phyloP scores from a whole-genome alignment of 805 yeast genomes.

The Zygosaccharomyces kombuchaensis region DNA sequence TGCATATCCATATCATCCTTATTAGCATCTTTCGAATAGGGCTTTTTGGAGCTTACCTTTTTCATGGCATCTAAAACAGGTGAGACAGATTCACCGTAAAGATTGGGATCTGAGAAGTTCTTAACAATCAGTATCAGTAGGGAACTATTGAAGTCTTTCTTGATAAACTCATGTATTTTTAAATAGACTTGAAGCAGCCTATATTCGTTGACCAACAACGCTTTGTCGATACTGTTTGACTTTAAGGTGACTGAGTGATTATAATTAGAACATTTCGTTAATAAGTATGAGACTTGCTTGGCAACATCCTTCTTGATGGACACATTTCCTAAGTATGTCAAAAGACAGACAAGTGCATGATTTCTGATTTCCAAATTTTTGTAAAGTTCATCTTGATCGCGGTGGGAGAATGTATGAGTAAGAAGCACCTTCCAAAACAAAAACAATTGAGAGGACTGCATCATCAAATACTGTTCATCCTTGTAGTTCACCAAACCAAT shows the following conservation, averaged over 20 bases:
- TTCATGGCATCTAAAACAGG: constrained; percentile 15
- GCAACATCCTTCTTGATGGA: constrained; percentile 42
- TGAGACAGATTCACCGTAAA: constrained; percentile 22
- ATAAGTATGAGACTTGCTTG: constrained; percentile 43
- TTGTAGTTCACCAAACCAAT: constrained; percentile 58
- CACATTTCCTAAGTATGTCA: constrained; percentile 45
- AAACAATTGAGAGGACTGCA: constrained; percentile 56
- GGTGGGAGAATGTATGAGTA: constrained; percentile 45
- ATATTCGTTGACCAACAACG: constrained; percentile 38
- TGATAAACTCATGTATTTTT: constrained; percentile 32
- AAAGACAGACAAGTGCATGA: constrained; percentile 54
- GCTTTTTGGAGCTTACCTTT: constrained; percentile 17
- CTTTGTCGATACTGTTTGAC: constrained; percentile 29
- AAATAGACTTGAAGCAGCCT: constrained; percentile 45
- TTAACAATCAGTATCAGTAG: constrained; percentile 38
- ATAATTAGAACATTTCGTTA: constrained; percentile 41
- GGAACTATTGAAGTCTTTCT: constrained; percentile 40
- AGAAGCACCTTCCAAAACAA: constrained; percentile 60
- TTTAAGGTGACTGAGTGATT: constrained; percentile 31
- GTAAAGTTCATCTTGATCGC: constrained; percentile 35
- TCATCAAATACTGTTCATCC: constrained; percentile 49
- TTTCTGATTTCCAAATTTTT: constrained; percentile 50
- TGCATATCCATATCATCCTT: constrained; percentile 15
- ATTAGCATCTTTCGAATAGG: constrained; percentile 15
- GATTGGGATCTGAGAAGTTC: constrained; percentile 44